phyloP scores from a whole-genome alignment of 331 rosid species.

The Acacia pycnantha region DNA sequence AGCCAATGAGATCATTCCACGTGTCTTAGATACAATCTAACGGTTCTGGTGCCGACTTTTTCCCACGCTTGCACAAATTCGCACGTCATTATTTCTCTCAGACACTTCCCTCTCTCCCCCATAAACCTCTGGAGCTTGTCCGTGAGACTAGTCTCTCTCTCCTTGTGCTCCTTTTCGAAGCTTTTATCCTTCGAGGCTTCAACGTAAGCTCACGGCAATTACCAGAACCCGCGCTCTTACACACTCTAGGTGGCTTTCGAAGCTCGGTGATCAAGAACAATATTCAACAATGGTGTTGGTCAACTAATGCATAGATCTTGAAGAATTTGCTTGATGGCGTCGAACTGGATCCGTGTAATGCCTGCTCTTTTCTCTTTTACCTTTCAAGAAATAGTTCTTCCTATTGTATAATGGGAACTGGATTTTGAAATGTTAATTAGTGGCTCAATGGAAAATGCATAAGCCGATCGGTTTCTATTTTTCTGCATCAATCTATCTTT shows the following conservation, averaged over 20 bases:
- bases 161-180: background rate
- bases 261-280: background rate
- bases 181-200: background rate
- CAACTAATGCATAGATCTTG: conserved; percentile 22
- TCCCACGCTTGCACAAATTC: background rate
- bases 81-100: background rate
- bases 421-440: background rate
- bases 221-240: background rate
- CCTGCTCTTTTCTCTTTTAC: conserved; percentile 3
- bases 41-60: background rate
- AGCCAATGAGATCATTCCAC: background rate
- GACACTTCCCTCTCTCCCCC: background rate
- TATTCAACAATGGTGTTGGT: conserved; percentile 15
- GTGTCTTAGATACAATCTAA: background rate
- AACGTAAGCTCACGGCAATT: background rate
- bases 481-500: background rate
- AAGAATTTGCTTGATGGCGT: background rate
- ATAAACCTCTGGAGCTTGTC: background rate
- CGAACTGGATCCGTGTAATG: conserved; percentile 11
- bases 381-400: background rate
- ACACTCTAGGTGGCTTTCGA: background rate
- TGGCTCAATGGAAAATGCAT: background rate
- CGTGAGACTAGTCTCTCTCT: background rate
- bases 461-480: background rate
- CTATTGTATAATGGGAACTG: background rate